Conservation (phyloP, 176 grass and related monocot genomes). For the Cenchrus purpureus region DNA sequence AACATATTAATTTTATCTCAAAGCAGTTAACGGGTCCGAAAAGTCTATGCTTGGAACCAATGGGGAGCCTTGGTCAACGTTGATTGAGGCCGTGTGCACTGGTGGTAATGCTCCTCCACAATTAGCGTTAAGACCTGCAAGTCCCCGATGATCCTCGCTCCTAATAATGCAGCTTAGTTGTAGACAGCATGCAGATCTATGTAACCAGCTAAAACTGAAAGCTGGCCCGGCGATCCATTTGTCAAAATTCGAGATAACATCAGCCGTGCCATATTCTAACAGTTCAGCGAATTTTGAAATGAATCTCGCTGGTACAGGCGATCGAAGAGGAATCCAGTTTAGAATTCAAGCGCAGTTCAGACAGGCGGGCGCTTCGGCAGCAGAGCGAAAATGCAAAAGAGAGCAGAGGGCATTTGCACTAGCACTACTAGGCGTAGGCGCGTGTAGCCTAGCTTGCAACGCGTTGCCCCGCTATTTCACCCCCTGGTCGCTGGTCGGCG, state of each 20-base stretch:
- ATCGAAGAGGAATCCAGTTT: background rate
- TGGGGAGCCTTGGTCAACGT: constrained; percentile 37
- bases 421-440: too few relatives aligned
- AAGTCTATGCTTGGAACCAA: background rate
- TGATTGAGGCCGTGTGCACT: background rate
- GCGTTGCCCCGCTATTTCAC: background rate
- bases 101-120: constrained; percentile 32
- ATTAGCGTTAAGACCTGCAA: constrained; percentile 22
- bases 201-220: background rate
- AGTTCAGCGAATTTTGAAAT: background rate
- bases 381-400: background rate
- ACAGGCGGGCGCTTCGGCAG: background rate
- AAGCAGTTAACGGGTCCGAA: background rate
- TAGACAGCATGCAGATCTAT: constrained; percentile 40
- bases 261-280: background rate
- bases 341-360: constrained; percentile 12
- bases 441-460: background rate
- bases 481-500: background rate
- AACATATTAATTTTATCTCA: background rate
- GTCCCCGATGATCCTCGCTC: background rate
- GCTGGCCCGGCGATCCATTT: constrained; percentile 25
- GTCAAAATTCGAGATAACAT: constrained; percentile 18
- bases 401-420: background rate
- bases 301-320: background rate
- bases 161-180: constrained; percentile 52